phyloP scores from a whole-genome alignment of 1,284 basidiomycete species.

The Naganishia sp. region DNA sequence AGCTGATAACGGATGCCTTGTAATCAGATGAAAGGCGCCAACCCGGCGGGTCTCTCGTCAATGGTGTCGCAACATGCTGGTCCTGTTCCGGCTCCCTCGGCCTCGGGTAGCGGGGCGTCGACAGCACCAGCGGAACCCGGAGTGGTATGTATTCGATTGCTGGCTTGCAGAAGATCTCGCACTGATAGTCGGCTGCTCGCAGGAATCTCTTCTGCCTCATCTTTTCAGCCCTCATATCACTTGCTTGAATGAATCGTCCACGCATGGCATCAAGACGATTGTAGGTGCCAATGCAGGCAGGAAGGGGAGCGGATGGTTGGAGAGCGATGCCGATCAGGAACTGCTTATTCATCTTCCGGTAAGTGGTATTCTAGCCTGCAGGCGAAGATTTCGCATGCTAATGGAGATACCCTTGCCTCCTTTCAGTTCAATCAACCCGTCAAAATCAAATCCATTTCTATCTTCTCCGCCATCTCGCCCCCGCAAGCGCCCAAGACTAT shows the following conservation, averaged over 20 bases:
- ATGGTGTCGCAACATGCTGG: slow-evolving; percentile 49
- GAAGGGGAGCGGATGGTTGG: slow-evolving; percentile 62
- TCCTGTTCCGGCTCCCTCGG: slow-evolving; percentile 38
- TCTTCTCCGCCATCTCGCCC: slow-evolving; percentile 59
- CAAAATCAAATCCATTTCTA: slow-evolving; percentile 67
- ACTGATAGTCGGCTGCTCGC: not conserved
- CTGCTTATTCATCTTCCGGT: slow-evolving; percentile 71
- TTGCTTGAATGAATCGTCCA: slow-evolving; percentile 71
- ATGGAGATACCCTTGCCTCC: not conserved
- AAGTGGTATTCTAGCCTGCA: slow-evolving; percentile 43
- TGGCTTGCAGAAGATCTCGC: not conserved
- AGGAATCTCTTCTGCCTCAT: slow-evolving; percentile 45
- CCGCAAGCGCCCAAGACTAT: slow-evolving; percentile 66
- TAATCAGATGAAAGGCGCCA: slow-evolving; percentile 43
- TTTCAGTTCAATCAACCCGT: slow-evolving; percentile 76
- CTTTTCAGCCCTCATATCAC: slow-evolving; percentile 57
- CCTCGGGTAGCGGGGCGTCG: slow-evolving; percentile 12
- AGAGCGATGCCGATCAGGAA: slow-evolving; percentile 74
- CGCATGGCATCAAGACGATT: slow-evolving; percentile 65
- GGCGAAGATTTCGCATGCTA: not conserved
- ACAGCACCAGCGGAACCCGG: slow-evolving; percentile 29
- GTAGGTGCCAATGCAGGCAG: slow-evolving; percentile 57
- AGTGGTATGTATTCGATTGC: slow-evolving; percentile 19
- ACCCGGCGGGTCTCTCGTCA: slow-evolving; percentile 47
- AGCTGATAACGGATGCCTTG: not conserved